phyloP scores from a whole-genome alignment of 1,139 yeast genomes.

The Scheffersomyces insectosa region DNA sequence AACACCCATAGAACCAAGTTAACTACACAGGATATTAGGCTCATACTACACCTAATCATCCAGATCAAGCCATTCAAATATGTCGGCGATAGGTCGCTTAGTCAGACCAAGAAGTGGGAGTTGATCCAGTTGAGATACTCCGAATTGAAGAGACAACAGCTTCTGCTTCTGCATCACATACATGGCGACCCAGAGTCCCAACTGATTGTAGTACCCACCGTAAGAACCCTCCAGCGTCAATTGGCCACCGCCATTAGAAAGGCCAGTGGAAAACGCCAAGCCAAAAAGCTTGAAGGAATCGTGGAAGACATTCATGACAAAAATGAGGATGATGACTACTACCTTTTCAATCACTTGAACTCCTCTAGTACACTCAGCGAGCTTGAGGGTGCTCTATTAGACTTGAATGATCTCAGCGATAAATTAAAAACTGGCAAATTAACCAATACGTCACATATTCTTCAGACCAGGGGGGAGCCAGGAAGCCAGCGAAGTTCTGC shows the following conservation, averaged over 20 bases:
- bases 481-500: background rate
- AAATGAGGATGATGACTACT: background rate
- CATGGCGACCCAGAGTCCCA: conserved; percentile 5
- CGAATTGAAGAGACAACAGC: conserved; percentile 16
- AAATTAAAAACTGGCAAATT: conserved; percentile 30
- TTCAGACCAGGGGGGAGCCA: conserved; percentile 1
- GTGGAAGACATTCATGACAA: conserved; percentile 2
- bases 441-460: conserved; percentile 13
- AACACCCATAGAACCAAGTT: conserved; percentile 25
- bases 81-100: conserved; percentile 33
- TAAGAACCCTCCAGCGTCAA: conserved; percentile 40
- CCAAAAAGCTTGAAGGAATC: conserved; percentile 9
- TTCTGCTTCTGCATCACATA: conserved; percentile 1
- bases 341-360: conserved; percentile 16
- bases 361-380: conserved; percentile 23
- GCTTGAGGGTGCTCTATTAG: conserved; percentile 30
- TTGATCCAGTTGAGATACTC: conserved; percentile 29
- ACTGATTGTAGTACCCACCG: conserved; percentile 30
- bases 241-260: conserved; percentile 35
- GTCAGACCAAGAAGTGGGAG: conserved; percentile 41
- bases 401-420: conserved; percentile 35
- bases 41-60: conserved; percentile 32
- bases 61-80: conserved; percentile 39
- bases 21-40: conserved; percentile 27
- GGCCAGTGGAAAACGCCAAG: conserved; percentile 19